Base-by-base conservation (phyloP, 2,329 filamentous ascomycete species). In the Fusarium sterilihyphosum region DNA sequence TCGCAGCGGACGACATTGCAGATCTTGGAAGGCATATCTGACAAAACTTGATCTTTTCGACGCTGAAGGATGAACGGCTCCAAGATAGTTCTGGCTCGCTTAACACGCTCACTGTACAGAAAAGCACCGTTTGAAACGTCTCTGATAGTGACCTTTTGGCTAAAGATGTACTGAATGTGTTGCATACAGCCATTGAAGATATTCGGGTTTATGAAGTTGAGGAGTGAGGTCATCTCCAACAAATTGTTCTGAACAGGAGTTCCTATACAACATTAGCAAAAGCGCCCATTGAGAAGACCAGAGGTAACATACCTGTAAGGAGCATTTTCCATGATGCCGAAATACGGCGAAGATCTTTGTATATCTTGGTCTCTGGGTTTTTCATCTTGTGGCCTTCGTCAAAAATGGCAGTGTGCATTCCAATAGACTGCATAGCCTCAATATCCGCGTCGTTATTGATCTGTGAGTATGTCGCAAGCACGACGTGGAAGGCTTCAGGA, bases 181-280 rank as follows among this genome's bases (percentile, higher is more conserved):
- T 96, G 92, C 77, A 93, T 91, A 73, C 92, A 91, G 41, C 92
- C 89, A 16, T 89, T 86, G 81, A 99, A 99, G 41, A 98, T 88
- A 13, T 89, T 85, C 0, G 96, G 96, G 82, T 98, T 92, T 78
- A 99, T 95, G 80, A 99, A 98, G n/a, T 92, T 94, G 18, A 99
- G 89, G 20, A 99, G 89, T 6, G 95, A 93, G 46, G 95, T 92
- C 78, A 99, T 90, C 83, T 99, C 96, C 80, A 96, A 92, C 26
- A 99, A 86, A 81, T 98, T 98, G 84, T 99, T 97, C 81, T 97
- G 94, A 5, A 99, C 88, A 0, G 96, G 96, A 1, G 96, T 99
- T 47, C 96, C 96, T 35, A 92, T 94, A 33, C 41, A n/a, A 11
- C 35, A 47, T 81, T 46, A 82, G 76, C 37, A 58, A 38, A 12